Evolutionary conservation across 148 eudicot genomes (phyloP).

Genomic region (Drosera capensis): DNA sequence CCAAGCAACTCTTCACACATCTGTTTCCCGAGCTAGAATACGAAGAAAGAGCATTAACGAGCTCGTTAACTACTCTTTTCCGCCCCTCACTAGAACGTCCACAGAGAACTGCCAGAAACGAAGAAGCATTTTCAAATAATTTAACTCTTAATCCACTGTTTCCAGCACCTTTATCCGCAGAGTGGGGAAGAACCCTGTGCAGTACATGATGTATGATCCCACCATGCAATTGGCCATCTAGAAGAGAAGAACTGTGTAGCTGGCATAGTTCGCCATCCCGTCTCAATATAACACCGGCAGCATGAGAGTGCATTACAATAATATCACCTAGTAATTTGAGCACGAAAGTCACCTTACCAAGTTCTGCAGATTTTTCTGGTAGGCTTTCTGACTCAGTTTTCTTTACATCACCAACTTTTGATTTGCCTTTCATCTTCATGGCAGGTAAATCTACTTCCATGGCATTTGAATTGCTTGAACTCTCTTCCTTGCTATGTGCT

Average conservation of each 20-base stretch:
- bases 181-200: constrained; percentile 53
- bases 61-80: constrained; percentile 73
- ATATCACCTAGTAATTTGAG: constrained; percentile 85
- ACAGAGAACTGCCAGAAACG: constrained; percentile 89
- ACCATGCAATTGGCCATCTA: constrained; percentile 37
- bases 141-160: constrained; percentile 66
- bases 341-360: constrained; percentile 83
- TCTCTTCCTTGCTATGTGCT: constrained; percentile 25
- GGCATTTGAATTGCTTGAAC: constrained; percentile 21
- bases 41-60: constrained; percentile 62
- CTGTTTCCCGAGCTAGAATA: constrained; percentile 35
- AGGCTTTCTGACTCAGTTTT: constrained; percentile 32
- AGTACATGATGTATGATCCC: constrained; percentile 83
- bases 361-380: constrained; percentile 60
- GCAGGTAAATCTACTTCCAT: constrained; percentile 80
- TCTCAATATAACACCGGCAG: constrained; percentile 62
- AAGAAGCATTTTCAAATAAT: constrained; percentile 91
- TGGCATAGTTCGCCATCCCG: constrained; percentile 73
- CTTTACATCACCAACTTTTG: constrained; percentile 63
- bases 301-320: constrained; percentile 86
- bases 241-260: constrained; percentile 30
- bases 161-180: constrained; percentile 46
- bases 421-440: constrained; percentile 65
- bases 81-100: constrained; percentile 97
- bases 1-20: constrained; percentile 37